phyloP scores from a whole-genome alignment of 495 filamentous ascomycete species.

The Viridothelium virens region DNA sequence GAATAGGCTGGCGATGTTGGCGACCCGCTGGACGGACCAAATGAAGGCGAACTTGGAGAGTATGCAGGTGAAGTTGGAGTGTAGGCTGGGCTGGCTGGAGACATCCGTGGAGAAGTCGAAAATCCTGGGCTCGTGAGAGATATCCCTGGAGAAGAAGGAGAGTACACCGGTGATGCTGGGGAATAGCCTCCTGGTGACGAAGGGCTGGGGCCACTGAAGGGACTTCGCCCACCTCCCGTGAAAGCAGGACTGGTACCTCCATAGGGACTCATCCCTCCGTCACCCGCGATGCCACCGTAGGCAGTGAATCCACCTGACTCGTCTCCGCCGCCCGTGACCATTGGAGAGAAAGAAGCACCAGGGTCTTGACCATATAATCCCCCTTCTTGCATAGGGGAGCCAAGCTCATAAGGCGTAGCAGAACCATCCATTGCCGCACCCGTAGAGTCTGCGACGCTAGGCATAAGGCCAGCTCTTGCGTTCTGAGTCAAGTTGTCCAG shows the following conservation, averaged over 20 bases:
- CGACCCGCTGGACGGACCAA: constrained; percentile 51
- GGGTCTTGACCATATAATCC: constrained; percentile 70
- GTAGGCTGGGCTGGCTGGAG: constrained; percentile 33
- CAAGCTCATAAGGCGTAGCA: constrained; percentile 88
- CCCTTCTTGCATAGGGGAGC: constrained; percentile 76
- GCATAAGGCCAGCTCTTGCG: constrained; percentile 75
- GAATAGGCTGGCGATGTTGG: constrained; percentile 65
- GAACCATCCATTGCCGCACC: constrained; percentile 57
- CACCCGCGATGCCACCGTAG: constrained; percentile 46
- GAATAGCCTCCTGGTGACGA: constrained; percentile 59
- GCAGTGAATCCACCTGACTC: constrained; percentile 67
- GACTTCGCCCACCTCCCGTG: constrained; percentile 55
- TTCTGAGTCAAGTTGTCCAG: constrained; percentile 80
- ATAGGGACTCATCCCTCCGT: constrained; percentile 62
- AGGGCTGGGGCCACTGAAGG: constrained; percentile 67
- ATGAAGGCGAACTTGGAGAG: constrained; percentile 54
- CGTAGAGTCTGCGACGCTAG: constrained; percentile 65
- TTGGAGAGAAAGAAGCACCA: constrained; percentile 81
- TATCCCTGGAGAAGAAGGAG: constrained; percentile 50
- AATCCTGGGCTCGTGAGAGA: constrained; percentile 54
- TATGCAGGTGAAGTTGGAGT: constrained; percentile 41
- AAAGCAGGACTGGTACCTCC: constrained; percentile 63
- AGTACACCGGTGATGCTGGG: constrained; percentile 75
- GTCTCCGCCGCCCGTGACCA: constrained; percentile 59
- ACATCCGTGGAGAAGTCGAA: constrained; percentile 31